These are phyloP conservation scores for Aspergillus intermedius DNA, from an alignment of 2,329 filamentous ascomycete genomes.

Conservation along the genomic window DNA sequence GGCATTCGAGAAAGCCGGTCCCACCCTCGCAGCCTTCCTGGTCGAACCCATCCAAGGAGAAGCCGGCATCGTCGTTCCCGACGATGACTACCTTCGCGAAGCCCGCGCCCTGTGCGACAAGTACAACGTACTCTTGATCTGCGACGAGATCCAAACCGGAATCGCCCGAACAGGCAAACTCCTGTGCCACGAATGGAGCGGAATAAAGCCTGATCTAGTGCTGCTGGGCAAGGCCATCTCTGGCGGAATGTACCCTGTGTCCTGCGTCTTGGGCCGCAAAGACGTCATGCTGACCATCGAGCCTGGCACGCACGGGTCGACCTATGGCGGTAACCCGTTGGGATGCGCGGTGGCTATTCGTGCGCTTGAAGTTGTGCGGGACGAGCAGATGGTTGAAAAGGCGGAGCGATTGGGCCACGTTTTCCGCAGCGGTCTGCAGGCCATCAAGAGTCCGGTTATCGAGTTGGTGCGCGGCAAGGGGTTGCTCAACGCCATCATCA, in stretches of 20 bases:
- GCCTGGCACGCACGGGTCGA: slow-evolving; percentile 93
- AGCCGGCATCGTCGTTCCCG: slow-evolving; percentile 91
- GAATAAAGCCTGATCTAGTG: slow-evolving; percentile 90
- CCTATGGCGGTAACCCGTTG: slow-evolving; percentile 95
- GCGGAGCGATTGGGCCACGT: slow-evolving; percentile 74
- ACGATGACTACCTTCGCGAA: slow-evolving; percentile 75
- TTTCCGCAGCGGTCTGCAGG: slow-evolving; percentile 71
- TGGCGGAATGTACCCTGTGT: slow-evolving; percentile 98
- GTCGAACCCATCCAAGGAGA: slow-evolving; percentile 97
- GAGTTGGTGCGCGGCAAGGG: slow-evolving; percentile 83
- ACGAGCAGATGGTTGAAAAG: slow-evolving; percentile 78
- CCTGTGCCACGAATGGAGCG: slow-evolving; percentile 89
- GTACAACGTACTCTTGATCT: slow-evolving; percentile 92
- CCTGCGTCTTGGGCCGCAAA: slow-evolving; percentile 77
- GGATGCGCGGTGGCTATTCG: slow-evolving; percentile 94
- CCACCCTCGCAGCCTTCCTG: slow-evolving; percentile 84
- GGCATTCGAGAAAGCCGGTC: slow-evolving; percentile 71
- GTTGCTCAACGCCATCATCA: slow-evolving; percentile 89
- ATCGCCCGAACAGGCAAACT: slow-evolving; percentile 92
- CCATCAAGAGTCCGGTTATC: slow-evolving; percentile 74
- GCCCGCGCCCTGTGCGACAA: slow-evolving; percentile 84
- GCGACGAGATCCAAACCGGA: slow-evolving; percentile 97
- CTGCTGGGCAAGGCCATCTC: slow-evolving; percentile 96
- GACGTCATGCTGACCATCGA: slow-evolving; percentile 95
- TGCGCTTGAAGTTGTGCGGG: slow-evolving; percentile 85